A percentile compares a stretch with the other conserved stretches of the same genome.
Conservation (phyloP, 805 yeast genomes). For the Wickerhamomyces silvicola region DNA sequence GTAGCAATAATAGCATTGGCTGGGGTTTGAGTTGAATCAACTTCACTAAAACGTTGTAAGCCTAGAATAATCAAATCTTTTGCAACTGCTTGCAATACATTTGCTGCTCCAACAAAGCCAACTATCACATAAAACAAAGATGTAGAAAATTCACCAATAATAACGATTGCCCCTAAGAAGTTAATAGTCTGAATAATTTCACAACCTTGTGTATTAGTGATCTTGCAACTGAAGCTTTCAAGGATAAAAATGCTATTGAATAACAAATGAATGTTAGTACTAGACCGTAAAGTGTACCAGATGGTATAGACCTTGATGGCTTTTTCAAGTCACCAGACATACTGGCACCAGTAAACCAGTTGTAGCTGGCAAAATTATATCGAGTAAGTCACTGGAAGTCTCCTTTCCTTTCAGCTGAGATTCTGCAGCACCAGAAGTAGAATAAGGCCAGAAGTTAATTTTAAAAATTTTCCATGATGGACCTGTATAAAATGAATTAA, state of each 20-base stretch:
- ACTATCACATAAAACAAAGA: slow-evolving; percentile 89
- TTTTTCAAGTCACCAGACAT: slow-evolving; percentile 91
- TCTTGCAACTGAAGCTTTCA: slow-evolving; percentile 80
- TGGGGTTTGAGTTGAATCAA: slow-evolving; percentile 48
- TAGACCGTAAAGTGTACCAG: slow-evolving; percentile 87
- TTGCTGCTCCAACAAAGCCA: slow-evolving; percentile 94
- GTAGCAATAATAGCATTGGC: slow-evolving; percentile 62
- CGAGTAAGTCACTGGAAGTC: slow-evolving; percentile 80
- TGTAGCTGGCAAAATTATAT: slow-evolving; percentile 95
- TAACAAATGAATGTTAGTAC: slow-evolving; percentile 72
- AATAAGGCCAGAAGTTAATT: slow-evolving; percentile 68
- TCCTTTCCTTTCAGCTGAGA: slow-evolving; percentile 58
- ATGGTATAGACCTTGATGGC: slow-evolving; percentile 87
- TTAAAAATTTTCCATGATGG: slow-evolving; percentile 59
- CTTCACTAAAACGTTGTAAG: slow-evolving; percentile 49
- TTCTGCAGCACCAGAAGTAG: slow-evolving; percentile 91
- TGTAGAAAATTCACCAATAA: slow-evolving; percentile 89
- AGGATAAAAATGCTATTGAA: slow-evolving; percentile 68
- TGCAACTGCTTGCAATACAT: slow-evolving; percentile 85
- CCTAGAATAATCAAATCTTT: slow-evolving; percentile 87
- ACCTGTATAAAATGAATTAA: slow-evolving; percentile 58
- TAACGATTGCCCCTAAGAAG: slow-evolving; percentile 56
- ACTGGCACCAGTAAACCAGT: slow-evolving; percentile 98
- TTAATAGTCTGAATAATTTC: slow-evolving; percentile 82
- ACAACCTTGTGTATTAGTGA: slow-evolving; percentile 70